Evolutionary conservation across 1,284 basidiomycete species (phyloP).

Genomic region (Leucocoprinus gongylophorus): DNA sequence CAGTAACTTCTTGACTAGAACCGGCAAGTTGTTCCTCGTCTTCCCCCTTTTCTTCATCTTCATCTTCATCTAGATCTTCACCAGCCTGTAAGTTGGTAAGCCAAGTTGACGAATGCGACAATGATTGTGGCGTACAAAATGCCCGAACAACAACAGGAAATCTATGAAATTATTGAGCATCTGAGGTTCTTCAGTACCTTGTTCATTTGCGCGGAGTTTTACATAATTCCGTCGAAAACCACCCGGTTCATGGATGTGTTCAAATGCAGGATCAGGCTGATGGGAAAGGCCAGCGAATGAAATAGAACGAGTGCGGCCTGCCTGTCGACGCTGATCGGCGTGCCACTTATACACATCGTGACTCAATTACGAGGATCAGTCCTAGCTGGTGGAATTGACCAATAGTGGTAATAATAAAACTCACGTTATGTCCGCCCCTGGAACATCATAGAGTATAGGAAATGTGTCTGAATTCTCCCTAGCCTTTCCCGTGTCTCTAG

Average conservation of each 20-base stretch:
- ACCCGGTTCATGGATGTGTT: slow-evolving; percentile 90
- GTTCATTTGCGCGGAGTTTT: slow-evolving; percentile 59
- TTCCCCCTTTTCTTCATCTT: slow-evolving; percentile 44
- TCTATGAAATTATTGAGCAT: slow-evolving; percentile 86
- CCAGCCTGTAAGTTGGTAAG: slow-evolving; percentile 55
- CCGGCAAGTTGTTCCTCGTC: slow-evolving; percentile 33
- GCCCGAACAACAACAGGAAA: slow-evolving; percentile 88
- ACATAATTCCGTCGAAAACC: slow-evolving; percentile 90
- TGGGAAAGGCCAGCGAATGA: slow-evolving; percentile 62
- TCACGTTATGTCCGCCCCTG: slow-evolving; percentile 86
- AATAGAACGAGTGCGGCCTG: slow-evolving; percentile 54
- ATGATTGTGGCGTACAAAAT: slow-evolving; percentile 66
- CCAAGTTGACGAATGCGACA: neutral
- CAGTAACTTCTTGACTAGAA: slow-evolving; percentile 20
- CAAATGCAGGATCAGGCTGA: slow-evolving; percentile 64
- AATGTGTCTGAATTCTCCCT: slow-evolving; percentile 61
- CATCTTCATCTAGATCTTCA: slow-evolving; percentile 89
- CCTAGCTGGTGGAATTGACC: slow-evolving; percentile 12
- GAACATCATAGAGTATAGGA: slow-evolving; percentile 77
- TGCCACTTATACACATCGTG: slow-evolving; percentile 95
- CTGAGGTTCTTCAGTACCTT: slow-evolving; percentile 55
- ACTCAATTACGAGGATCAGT: slow-evolving; percentile 33
- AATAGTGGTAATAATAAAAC: slow-evolving; percentile 29
- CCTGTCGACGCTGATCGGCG: slow-evolving; percentile 57
- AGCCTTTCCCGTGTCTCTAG: slow-evolving; percentile 30